These are phyloP conservation scores for Salix arbutifolia DNA, from an alignment of 345 rosid species.

Conservation along the genomic window DNA sequence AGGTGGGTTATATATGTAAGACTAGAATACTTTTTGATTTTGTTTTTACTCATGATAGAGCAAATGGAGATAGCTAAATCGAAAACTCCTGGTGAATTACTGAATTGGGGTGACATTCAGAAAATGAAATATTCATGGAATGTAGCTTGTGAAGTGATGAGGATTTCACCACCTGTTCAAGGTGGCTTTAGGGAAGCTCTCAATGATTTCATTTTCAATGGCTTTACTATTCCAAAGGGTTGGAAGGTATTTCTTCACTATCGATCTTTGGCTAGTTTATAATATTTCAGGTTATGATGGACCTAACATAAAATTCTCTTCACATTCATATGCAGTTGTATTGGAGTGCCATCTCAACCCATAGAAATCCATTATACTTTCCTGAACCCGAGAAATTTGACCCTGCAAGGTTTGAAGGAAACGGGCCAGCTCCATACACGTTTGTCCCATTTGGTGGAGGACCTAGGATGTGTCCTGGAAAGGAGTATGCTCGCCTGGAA, in stretches of 20 bases:
- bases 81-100: slow-evolving; percentile 23
- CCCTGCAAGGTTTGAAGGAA: slow-evolving; percentile 30
- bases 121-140: slow-evolving; percentile 44
- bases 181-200: slow-evolving; percentile 40
- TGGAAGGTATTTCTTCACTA: slow-evolving; percentile 30
- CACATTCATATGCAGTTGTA: slow-evolving; percentile 10
- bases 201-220: slow-evolving; percentile 33
- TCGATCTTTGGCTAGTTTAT: neutral
- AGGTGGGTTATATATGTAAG: too few relatives aligned
- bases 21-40: too few relatives aligned
- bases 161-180: slow-evolving; percentile 33
- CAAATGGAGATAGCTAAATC: slow-evolving; percentile 35
- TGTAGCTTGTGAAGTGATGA: slow-evolving; percentile 37
- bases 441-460: slow-evolving; percentile 23
- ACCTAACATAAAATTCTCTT: neutral
- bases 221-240: slow-evolving; percentile 38
- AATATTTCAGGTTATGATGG: too few relatives aligned
- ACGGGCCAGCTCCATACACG: slow-evolving; percentile 35
- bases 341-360: slow-evolving; percentile 36
- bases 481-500: neutral
- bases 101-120: slow-evolving; percentile 36
- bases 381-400: slow-evolving; percentile 34
- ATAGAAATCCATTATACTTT: slow-evolving; percentile 22
- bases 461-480: too few relatives aligned
- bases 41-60: slow-evolving; percentile 12